Conservation (phyloP, 1,284 basidiomycete genomes). For the Somion occarium region DNA sequence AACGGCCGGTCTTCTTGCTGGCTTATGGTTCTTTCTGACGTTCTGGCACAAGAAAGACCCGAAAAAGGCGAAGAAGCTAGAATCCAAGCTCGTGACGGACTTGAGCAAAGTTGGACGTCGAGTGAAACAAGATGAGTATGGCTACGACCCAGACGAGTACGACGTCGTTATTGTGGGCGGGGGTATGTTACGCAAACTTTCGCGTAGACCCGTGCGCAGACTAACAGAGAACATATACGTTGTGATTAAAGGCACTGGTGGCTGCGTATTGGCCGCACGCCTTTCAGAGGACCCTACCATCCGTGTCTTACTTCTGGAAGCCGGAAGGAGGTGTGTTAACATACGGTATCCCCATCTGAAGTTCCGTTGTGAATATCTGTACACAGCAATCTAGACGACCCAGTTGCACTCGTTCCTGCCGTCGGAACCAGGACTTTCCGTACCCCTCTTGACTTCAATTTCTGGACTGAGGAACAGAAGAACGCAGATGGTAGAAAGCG, state of each 20-base stretch:
- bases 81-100: constrained; percentile 2
- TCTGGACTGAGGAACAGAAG: constrained; percentile 52
- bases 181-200: constrained; percentile 33
- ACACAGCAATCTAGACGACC: constrained; percentile 18
- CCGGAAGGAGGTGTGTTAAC: constrained; percentile 51
- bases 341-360: not conserved
- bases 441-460: constrained; percentile 40
- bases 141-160: constrained; percentile 34
- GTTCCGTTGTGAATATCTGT: not conserved
- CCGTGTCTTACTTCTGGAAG: constrained; percentile 59
- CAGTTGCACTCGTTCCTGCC: constrained; percentile 20
- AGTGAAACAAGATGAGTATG: constrained; percentile 2
- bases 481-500: constrained; percentile 39
- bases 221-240: too few species aligned
- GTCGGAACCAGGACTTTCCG: constrained; percentile 33
- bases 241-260: constrained; percentile 53
- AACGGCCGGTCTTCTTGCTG: constrained; percentile 1
- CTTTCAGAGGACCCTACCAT: constrained; percentile 54
- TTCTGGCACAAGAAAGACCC: constrained; percentile 1
- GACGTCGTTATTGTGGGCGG: constrained; percentile 65
- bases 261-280: constrained; percentile 63
- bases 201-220: not conserved
- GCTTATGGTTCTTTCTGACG: constrained; percentile 8
- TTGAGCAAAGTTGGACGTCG: constrained; percentile 1
- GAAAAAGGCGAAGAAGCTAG: not conserved